Conservation (phyloP, 768 basidiomycete species). For the Phallus indusiatus region DNA sequence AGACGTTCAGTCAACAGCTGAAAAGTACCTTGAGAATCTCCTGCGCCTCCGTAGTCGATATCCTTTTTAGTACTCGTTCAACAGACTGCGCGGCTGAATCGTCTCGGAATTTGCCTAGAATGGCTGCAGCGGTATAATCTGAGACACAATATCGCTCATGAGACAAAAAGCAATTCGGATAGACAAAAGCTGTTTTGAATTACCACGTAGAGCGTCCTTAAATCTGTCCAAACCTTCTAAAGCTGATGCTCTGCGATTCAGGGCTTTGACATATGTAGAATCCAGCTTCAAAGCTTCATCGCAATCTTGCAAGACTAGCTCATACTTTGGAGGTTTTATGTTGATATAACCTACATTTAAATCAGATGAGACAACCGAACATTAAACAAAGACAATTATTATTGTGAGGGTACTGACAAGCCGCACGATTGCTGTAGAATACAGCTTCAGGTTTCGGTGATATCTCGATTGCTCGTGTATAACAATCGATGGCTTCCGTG, state of each 20-base stretch:
- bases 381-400: too few species aligned
- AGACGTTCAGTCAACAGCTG: background rate
- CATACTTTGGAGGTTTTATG: constrained; percentile 75
- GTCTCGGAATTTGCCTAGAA: constrained; percentile 89
- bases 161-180: background rate
- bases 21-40: constrained; percentile 55
- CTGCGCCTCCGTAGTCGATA: constrained; percentile 62
- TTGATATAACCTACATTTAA: constrained; percentile 80
- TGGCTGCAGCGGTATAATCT: constrained; percentile 97
- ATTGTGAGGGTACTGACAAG: constrained; percentile 49
- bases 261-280: constrained; percentile 75
- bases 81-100: constrained; percentile 68
- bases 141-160: too few species aligned
- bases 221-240: constrained; percentile 65
- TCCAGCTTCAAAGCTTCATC: constrained; percentile 81
- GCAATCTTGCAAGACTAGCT: constrained; percentile 80
- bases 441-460: constrained; percentile 80
- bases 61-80: constrained; percentile 84
- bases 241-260: constrained; percentile 84
- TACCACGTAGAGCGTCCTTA: constrained; percentile 75
- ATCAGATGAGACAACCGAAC: too few species aligned
- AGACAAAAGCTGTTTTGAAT: constrained; percentile 14
- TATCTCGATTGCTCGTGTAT: constrained; percentile 67
- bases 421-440: constrained; percentile 95
- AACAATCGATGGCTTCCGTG: constrained; percentile 47